Conservation (phyloP, 2,329 filamentous ascomycete species). For the Ceratocystis albifundus region DNA sequence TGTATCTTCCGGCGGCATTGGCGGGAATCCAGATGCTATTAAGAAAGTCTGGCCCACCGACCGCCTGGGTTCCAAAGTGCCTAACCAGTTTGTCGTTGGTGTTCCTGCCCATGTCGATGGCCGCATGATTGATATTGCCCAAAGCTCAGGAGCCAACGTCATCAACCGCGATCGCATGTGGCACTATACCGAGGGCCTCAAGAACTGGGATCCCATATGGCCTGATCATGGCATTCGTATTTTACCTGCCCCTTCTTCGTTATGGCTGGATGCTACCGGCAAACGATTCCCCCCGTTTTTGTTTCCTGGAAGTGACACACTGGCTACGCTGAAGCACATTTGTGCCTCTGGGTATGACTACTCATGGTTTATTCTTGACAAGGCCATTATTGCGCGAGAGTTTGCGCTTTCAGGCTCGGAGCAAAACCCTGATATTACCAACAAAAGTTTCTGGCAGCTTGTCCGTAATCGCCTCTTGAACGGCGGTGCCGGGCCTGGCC, state of each 20-base stretch:
- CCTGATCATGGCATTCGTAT: constrained; percentile 49
- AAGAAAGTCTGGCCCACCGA: constrained; percentile 47
- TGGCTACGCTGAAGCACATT: constrained; percentile 48
- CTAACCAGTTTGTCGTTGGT: constrained; percentile 46
- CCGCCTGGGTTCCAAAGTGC: constrained; percentile 44
- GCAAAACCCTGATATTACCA: constrained; percentile 50
- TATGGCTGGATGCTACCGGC: constrained; percentile 51
- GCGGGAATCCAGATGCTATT: constrained; percentile 49
- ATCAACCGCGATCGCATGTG: constrained; percentile 55
- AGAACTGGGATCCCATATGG: constrained; percentile 54
- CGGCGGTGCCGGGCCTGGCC: constrained; percentile 38
- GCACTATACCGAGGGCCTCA: constrained; percentile 53
- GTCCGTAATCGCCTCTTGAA: constrained; percentile 41
- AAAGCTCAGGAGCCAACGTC: constrained; percentile 41
- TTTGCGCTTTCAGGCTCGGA: constrained; percentile 52
- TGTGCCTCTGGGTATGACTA: constrained; percentile 51
- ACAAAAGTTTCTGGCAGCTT: constrained; percentile 44
- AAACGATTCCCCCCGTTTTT: constrained; percentile 46
- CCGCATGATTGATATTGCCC: constrained; percentile 48
- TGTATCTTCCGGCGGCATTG: constrained; percentile 48
- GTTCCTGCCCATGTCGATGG: constrained; percentile 55
- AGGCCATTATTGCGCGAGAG: constrained; percentile 48
- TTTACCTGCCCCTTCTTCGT: constrained; percentile 47
- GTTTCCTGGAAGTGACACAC: constrained; percentile 47
- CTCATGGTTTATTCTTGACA: constrained; percentile 50